Percentiles rank a stretch among this genome's conserved stretches.
Evolutionary conservation across 768 basidiomycete genomes (phyloP).

Genomic region (Amanita phalloides): DNA sequence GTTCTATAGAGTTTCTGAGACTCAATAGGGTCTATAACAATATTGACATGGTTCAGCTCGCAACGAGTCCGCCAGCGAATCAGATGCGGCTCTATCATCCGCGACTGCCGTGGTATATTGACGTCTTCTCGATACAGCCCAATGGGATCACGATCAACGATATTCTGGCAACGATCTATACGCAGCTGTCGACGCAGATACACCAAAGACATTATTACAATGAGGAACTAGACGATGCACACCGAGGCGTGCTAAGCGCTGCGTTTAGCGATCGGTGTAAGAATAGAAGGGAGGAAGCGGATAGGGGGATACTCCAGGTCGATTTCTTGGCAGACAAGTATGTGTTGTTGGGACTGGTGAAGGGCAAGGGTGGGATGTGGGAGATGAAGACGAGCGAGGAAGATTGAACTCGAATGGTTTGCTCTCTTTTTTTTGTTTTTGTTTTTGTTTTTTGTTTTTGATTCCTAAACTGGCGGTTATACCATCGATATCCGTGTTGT

Average conservation of each 20-base stretch:
- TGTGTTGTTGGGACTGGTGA: slow-evolving; percentile 42
- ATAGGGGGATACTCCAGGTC: slow-evolving; percentile 39
- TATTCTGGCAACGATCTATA: slow-evolving; percentile 36
- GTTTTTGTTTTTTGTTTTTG: background rate
- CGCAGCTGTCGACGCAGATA: slow-evolving; percentile 34
- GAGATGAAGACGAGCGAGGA: slow-evolving; percentile 42
- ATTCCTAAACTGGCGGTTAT: background rate
- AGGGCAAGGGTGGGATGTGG: slow-evolving; percentile 50
- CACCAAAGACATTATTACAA: slow-evolving; percentile 47
- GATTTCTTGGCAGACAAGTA: slow-evolving; percentile 49
- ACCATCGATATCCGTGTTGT: background rate
- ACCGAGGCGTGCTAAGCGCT: slow-evolving; percentile 29
- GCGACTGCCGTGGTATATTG: slow-evolving; percentile 58
- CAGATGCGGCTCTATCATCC: slow-evolving; percentile 48
- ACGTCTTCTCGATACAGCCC: slow-evolving; percentile 32
- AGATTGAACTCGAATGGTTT: background rate
- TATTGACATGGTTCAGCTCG: slow-evolving; percentile 44
- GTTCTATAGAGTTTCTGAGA: slow-evolving; percentile 31
- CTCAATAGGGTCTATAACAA: slow-evolving; percentile 30
- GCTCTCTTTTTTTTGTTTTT: background rate
- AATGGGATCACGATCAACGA: slow-evolving; percentile 52
- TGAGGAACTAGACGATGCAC: slow-evolving; percentile 35
- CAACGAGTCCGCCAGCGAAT: slow-evolving; percentile 36
- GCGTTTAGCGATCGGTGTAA: slow-evolving; percentile 37
- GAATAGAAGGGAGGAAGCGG: slow-evolving; percentile 19